These are phyloP conservation scores for Suhomyces bokatorum DNA, from an alignment of 1,139 yeast genomes.

Conservation along the genomic window DNA sequence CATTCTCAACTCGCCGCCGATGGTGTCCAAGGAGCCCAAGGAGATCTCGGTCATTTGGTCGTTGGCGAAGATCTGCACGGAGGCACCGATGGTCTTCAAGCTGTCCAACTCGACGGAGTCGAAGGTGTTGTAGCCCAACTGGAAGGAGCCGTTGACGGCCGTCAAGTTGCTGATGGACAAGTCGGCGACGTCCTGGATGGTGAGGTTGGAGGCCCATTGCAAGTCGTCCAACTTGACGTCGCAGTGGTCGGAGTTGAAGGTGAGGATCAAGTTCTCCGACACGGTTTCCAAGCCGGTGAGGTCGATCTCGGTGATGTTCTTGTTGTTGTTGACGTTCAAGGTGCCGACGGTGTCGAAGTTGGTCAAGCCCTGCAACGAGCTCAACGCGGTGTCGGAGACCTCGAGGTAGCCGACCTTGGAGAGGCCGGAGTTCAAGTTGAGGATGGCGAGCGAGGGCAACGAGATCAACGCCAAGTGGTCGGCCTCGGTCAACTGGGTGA, in stretches of 20 bases:
- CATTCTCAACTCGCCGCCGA: slow-evolving; percentile 47
- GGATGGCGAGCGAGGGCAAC: slow-evolving; percentile 44
- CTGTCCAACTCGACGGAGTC: slow-evolving; percentile 32
- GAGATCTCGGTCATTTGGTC: slow-evolving; percentile 38
- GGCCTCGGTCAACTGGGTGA: slow-evolving; percentile 33
- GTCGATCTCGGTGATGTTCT: slow-evolving; percentile 41
- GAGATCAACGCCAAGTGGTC: slow-evolving; percentile 39
- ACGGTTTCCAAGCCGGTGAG: slow-evolving; percentile 38
- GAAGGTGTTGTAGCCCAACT: slow-evolving; percentile 44
- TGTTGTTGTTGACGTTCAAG: slow-evolving; percentile 48
- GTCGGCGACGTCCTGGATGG: slow-evolving; percentile 43
- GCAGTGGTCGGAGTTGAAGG: slow-evolving; percentile 48
- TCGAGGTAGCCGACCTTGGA: slow-evolving; percentile 35
- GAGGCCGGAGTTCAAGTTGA: slow-evolving; percentile 42
- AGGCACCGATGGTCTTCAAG: slow-evolving; percentile 40
- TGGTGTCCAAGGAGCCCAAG: slow-evolving; percentile 31
- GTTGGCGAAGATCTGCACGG: slow-evolving; percentile 46
- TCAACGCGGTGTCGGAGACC: slow-evolving; percentile 47
- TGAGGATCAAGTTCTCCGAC: slow-evolving; percentile 38
- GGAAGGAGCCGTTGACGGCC: slow-evolving; percentile 44
- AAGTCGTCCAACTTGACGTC: slow-evolving; percentile 39
- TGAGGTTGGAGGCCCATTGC: slow-evolving; percentile 46
- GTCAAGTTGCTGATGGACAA: slow-evolving; percentile 37
- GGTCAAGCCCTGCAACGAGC: slow-evolving; percentile 39
- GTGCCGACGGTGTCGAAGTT: slow-evolving; percentile 34